Conservation (phyloP, 2,329 filamentous ascomycete species). For the Aspergillus hiratsukae region DNA sequence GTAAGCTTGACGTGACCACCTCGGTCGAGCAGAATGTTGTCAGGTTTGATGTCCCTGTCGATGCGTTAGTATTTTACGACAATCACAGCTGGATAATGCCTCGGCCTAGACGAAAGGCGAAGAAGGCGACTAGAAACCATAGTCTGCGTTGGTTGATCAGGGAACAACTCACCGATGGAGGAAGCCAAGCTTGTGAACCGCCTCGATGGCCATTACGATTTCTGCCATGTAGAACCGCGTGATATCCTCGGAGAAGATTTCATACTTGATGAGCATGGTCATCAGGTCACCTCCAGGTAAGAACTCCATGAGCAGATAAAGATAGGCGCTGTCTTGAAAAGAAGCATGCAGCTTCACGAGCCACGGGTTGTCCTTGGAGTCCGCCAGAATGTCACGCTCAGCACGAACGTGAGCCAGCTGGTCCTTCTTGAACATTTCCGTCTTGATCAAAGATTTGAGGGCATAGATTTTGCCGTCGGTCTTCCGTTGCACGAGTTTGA, state of each 20-base stretch:
- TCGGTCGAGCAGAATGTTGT: slow-evolving; percentile 94
- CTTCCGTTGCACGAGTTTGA: slow-evolving; percentile 95
- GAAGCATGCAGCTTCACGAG: slow-evolving; percentile 98
- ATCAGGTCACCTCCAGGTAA: slow-evolving; percentile 96
- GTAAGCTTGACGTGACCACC: slow-evolving; percentile 97
- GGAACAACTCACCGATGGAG: slow-evolving; percentile 75
- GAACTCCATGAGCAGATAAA: slow-evolving; percentile 99
- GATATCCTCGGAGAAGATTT: slow-evolving; percentile 98
- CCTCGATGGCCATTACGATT: slow-evolving; percentile 96
- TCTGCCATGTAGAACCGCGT: slow-evolving; percentile 99
- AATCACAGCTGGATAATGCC: background rate
- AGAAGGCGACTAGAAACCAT: background rate
- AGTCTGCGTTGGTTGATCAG: background rate
- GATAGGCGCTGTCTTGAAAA: slow-evolving; percentile 92
- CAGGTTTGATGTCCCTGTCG: slow-evolving; percentile 90
- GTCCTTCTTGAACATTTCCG: slow-evolving; percentile 99
- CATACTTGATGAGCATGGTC: slow-evolving; percentile 99
- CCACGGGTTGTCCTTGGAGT: slow-evolving; percentile 96
- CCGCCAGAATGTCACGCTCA: slow-evolving; percentile 94
- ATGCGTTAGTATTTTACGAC: slow-evolving; percentile 14
- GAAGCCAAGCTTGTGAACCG: slow-evolving; percentile 95
- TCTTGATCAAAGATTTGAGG: slow-evolving; percentile 97
- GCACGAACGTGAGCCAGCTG: slow-evolving; percentile 95
- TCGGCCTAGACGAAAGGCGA: background rate
- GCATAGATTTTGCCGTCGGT: slow-evolving; percentile 96